Evolutionary conservation across 2,329 filamentous ascomycete genomes (phyloP).

Genomic region (Emmonsia crescens): DNA sequence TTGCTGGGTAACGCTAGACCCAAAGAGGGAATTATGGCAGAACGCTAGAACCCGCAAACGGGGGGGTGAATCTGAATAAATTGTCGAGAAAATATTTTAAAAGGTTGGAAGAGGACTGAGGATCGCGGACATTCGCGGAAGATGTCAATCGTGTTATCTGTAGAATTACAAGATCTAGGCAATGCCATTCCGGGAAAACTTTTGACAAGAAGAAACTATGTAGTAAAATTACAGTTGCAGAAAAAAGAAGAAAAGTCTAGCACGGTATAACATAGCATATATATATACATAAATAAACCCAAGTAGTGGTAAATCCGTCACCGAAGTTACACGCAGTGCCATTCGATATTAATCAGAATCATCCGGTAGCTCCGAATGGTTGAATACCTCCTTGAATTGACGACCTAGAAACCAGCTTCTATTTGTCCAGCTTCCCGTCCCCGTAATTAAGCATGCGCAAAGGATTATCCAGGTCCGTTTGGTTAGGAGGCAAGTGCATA

Average conservation of each 20-base stretch:
- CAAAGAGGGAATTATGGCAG: background rate
- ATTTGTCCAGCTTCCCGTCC: background rate
- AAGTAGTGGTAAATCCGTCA: constrained; percentile 5
- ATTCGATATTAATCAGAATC: background rate
- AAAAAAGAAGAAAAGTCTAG: background rate
- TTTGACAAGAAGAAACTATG: background rate
- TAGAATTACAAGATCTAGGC: too few relatives aligned
- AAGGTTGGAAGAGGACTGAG: too few relatives aligned
- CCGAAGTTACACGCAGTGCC: background rate
- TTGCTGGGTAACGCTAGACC: background rate
- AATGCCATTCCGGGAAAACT: background rate
- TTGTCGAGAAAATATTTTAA: too few relatives aligned
- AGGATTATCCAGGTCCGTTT: background rate
- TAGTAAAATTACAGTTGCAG: background rate
- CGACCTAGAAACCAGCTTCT: background rate
- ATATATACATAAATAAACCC: constrained; percentile 7
- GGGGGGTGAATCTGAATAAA: too few relatives aligned
- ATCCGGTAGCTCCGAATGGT: background rate
- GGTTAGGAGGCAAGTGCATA: background rate
- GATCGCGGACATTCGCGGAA: too few relatives aligned
- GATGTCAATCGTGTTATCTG: too few relatives aligned
- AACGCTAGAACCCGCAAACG: too few relatives aligned
- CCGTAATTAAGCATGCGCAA: background rate
- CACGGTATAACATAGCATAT: constrained; percentile 16
- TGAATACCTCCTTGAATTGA: background rate